Evolutionary conservation across 192 early-diverging fungal species (phyloP).

Genomic region (Entomortierella beljakovae): DNA sequence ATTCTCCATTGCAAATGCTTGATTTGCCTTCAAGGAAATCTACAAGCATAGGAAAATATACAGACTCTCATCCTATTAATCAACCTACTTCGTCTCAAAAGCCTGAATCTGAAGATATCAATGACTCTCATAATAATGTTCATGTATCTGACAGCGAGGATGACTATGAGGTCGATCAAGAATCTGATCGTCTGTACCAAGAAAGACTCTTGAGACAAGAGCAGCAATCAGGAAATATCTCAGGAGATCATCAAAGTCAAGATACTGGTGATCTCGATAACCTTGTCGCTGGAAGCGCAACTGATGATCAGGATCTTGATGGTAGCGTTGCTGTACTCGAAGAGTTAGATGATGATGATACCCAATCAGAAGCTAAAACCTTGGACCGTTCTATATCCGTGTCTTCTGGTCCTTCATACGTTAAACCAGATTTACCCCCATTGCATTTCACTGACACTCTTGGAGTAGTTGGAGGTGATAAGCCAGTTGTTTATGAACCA

Average conservation of each 20-base stretch:
- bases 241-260: slow-evolving; percentile 12
- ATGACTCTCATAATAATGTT: too few species aligned
- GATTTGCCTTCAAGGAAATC: slow-evolving; percentile 16
- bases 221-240: slow-evolving; percentile 2
- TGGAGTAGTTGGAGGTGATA: too few species aligned
- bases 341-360: slow-evolving; percentile 22
- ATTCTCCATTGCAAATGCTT: slow-evolving; percentile 31
- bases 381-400: slow-evolving; percentile 4
- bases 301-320: slow-evolving; percentile 24
- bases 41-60: neutral
- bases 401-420: neutral
- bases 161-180: slow-evolving; percentile 15
- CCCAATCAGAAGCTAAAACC: neutral
- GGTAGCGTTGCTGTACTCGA: slow-evolving; percentile 22
- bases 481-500: too few species aligned
- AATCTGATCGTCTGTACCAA: slow-evolving; percentile 26
- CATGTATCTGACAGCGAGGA: slow-evolving; percentile 8
- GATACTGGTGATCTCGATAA: slow-evolving; percentile 47
- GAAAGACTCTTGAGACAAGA: slow-evolving; percentile 39
- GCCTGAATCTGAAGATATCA: neutral
- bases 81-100: neutral
- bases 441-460: slow-evolving; percentile 16
- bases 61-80: neutral
- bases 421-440: slow-evolving; percentile 29
- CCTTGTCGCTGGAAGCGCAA: slow-evolving; percentile 30